These are phyloP conservation scores for Penicillium fimorum DNA, from an alignment of 495 filamentous ascomycete genomes.

Conservation along the genomic window DNA sequence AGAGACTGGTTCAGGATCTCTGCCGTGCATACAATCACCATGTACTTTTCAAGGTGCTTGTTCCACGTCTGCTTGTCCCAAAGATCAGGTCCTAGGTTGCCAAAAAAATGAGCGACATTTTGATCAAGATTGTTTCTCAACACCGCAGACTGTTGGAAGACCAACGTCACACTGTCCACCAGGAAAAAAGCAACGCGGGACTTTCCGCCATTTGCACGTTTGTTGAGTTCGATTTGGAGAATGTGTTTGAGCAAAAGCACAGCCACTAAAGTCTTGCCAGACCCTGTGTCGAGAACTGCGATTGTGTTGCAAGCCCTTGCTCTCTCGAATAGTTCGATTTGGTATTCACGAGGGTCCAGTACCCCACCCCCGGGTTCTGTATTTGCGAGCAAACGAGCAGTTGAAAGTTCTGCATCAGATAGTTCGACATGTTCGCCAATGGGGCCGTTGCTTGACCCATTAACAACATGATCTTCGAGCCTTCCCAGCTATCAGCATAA, in stretches of 20 bases:
- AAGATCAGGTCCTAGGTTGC: constrained; percentile 65
- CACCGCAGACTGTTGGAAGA: constrained; percentile 87
- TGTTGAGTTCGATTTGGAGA: constrained; percentile 73
- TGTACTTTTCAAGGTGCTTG: constrained; percentile 64
- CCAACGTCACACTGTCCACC: constrained; percentile 85
- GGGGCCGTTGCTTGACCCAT: constrained; percentile 30
- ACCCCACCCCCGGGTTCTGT: constrained; percentile 46
- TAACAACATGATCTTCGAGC: constrained; percentile 41
- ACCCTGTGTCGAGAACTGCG: constrained; percentile 92
- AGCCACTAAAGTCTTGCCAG: constrained; percentile 96
- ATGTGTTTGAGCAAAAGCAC: constrained; percentile 79
- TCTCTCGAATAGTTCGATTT: constrained; percentile 86
- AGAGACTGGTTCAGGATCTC: constrained; percentile 79
- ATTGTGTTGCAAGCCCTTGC: constrained; percentile 88
- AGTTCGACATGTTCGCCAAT: background rate
- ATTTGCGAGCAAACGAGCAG: constrained; percentile 43
- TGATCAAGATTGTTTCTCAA: constrained; percentile 81
- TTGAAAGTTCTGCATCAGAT: constrained; percentile 34
- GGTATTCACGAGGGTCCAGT: constrained; percentile 81
- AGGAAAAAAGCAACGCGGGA: constrained; percentile 81
- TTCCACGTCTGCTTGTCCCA: constrained; percentile 70
- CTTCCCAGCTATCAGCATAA: constrained; percentile 28
- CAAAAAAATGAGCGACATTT: constrained; percentile 74
- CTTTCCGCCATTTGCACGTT: constrained; percentile 57
- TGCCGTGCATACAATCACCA: constrained; percentile 92